Evolutionary conservation across 2,329 filamentous ascomycete genomes (phyloP).

Genomic region (Penicillium freii): DNA sequence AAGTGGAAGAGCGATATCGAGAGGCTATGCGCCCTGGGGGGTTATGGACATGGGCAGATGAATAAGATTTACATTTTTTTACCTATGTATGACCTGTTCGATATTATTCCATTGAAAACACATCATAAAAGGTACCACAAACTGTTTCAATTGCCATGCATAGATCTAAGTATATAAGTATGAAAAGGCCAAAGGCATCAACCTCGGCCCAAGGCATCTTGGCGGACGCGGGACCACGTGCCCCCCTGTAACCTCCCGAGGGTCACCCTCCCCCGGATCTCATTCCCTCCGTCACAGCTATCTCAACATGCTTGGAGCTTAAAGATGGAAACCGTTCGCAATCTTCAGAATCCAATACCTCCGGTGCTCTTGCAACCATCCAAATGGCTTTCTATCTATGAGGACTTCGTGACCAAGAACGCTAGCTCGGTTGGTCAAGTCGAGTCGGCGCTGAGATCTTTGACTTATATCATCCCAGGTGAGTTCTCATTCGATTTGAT

Average conservation of each 20-base stretch:
- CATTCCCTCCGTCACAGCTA: conserved; percentile 7
- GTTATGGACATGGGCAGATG: conserved; percentile 78
- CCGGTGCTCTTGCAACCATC: conserved; percentile 36
- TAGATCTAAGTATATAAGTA: not conserved
- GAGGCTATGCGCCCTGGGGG: conserved; percentile 79
- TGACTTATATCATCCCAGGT: conserved; percentile 94
- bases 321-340: conserved; percentile 36
- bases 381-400: conserved; percentile 42
- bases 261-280: conserved; percentile 4
- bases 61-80: conserved; percentile 46
- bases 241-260: conserved; percentile 18
- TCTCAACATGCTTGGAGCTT: conserved; percentile 10
- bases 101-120: not conserved
- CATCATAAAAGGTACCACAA: not conserved
- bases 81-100: not conserved
- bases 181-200: conserved; percentile 9
- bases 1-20: conserved; percentile 69
- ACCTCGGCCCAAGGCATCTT: conserved; percentile 31
- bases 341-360: conserved; percentile 29
- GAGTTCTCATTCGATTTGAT: not conserved
- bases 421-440: conserved; percentile 91
- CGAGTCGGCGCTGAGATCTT: conserved; percentile 83
- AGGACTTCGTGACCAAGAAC: conserved; percentile 91
- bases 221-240: conserved; percentile 28
- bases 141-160: not conserved